These are phyloP conservation scores for Tetrahymena thermophila DNA, from an alignment of 73 alveolate species.

Conservation along the genomic window DNA sequence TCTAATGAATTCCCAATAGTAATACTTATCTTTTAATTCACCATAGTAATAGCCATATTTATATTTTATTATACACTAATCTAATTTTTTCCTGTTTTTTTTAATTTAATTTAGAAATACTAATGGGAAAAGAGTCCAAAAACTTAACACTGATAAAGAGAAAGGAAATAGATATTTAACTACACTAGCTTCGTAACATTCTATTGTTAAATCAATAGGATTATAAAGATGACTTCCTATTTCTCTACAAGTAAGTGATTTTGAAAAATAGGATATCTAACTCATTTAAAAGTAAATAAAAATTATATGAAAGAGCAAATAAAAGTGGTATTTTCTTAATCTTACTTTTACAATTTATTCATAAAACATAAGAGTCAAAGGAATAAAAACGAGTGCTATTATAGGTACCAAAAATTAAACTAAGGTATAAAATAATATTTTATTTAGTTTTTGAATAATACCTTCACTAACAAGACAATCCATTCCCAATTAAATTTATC, in stretches of 20 bases:
- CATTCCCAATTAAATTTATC: not conserved
- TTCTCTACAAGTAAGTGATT: not conserved
- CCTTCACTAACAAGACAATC: not conserved
- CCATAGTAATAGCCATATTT: not conserved
- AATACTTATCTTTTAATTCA: not conserved
- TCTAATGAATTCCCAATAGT: not conserved
- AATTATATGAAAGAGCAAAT: not conserved
- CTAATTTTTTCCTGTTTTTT: too few species aligned
- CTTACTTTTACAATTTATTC: not conserved
- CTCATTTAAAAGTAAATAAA: not conserved
- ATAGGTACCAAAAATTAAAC: too few species aligned
- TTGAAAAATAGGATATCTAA: not conserved
- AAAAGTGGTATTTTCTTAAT: not conserved
- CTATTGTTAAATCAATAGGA: not conserved
- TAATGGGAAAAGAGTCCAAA: not conserved
- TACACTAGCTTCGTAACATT: not conserved
- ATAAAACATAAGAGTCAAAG: not conserved
- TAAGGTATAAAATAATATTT: not conserved
- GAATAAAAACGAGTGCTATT: not conserved
- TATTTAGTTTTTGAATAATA: too few species aligned
- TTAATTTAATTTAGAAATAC: too few species aligned
- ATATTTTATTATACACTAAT: not conserved
- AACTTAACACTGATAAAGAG: not conserved
- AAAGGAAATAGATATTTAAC: not conserved
- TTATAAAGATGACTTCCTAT: not conserved